A percentile compares a stretch with the other conserved stretches of the same genome.
phyloP scores from a whole-genome alignment of 768 basidiomycete genomes.

The Cystofilobasidium macerans region DNA sequence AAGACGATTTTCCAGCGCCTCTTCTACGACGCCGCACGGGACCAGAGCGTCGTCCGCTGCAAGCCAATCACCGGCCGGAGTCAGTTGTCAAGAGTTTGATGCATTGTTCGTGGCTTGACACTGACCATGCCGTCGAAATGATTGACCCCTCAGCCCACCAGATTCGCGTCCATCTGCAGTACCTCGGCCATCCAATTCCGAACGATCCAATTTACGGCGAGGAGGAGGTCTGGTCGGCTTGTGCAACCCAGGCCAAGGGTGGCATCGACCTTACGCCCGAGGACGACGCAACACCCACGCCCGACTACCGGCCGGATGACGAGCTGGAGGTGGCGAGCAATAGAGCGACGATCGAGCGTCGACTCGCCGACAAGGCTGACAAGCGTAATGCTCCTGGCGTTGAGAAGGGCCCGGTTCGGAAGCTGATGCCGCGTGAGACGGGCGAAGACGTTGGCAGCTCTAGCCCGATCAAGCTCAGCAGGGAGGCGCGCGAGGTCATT shows the following conservation, averaged over 20 bases:
- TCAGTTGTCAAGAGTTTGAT: too few species aligned
- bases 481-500: constrained; percentile 38
- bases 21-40: constrained; percentile 63
- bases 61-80: constrained; percentile 84
- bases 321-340: constrained; percentile 21
- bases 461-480: constrained; percentile 36
- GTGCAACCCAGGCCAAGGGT: constrained; percentile 54
- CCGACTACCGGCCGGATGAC: constrained; percentile 37
- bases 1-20: constrained; percentile 78
- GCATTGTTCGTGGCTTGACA: too few species aligned
- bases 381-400: not conserved
- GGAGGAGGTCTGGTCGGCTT: constrained; percentile 35
- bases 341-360: constrained; percentile 30
- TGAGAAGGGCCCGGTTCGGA: constrained; percentile 6
- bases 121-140: too few species aligned
- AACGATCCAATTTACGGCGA: constrained; percentile 92
- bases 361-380: not conserved
- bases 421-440: constrained; percentile 28
- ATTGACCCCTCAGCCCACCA: constrained; percentile 80
- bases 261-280: constrained; percentile 68
- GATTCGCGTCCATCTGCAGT: constrained; percentile 92
- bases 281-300: constrained; percentile 53
- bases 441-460: constrained; percentile 32
- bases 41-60: constrained; percentile 81
- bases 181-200: constrained; percentile 80